Evolutionary conservation across 2,329 filamentous ascomycete species (phyloP).

Genomic region (Metarhizium robertsii): DNA sequence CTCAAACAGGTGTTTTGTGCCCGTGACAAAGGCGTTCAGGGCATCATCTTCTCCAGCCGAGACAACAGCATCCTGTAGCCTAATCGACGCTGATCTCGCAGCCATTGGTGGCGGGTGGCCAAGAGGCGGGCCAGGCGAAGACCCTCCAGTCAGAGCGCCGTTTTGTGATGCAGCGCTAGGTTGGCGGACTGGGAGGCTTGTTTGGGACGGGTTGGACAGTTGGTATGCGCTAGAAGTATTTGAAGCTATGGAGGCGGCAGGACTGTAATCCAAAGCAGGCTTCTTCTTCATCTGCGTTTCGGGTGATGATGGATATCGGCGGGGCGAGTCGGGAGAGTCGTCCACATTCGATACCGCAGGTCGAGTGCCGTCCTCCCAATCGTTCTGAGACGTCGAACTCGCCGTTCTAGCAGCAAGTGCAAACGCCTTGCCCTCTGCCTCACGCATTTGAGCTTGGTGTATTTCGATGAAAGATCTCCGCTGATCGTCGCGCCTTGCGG

Average conservation of each 20-base stretch:
- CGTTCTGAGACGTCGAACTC: constrained; percentile 22
- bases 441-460: constrained; percentile 50
- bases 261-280: constrained; percentile 29
- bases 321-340: constrained; percentile 17
- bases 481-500: constrained; percentile 37
- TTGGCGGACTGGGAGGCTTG: constrained; percentile 12
- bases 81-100: constrained; percentile 25
- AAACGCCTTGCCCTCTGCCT: constrained; percentile 50
- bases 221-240: constrained; percentile 20
- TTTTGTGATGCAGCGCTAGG: constrained; percentile 17
- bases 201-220: constrained; percentile 10
- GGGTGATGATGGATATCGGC: constrained; percentile 17
- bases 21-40: constrained; percentile 57
- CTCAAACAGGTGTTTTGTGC: constrained; percentile 64
- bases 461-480: constrained; percentile 49
- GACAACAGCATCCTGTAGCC: constrained; percentile 30
- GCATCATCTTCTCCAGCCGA: constrained; percentile 57
- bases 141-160: constrained; percentile 5
- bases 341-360: constrained; percentile 9
- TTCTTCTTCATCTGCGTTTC: constrained; percentile 16
- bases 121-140: constrained; percentile 2
- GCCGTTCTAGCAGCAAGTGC: constrained; percentile 35
- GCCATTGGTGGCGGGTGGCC: constrained; percentile 13
- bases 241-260: constrained; percentile 27
- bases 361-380: constrained; percentile 20